Evolutionary conservation across 2,329 filamentous ascomycete genomes (phyloP), one percentile per base, ranked within the genome.

Genomic region (Aspergillus glaucus): DNA sequence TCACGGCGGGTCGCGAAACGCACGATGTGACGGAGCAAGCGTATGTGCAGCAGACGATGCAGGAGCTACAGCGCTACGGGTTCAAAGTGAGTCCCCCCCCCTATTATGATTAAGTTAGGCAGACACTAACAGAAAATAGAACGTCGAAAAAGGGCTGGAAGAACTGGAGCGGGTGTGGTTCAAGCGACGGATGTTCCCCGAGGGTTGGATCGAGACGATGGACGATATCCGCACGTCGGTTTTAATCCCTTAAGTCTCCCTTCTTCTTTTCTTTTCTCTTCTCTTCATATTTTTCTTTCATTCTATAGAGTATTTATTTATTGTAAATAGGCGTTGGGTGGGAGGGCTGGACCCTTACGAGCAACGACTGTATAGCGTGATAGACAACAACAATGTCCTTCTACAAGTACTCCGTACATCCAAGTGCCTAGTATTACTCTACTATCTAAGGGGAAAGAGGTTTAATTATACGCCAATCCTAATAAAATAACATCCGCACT

Each of bases 1-100:
- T 65, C 32, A 63, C 64, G 22, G 66, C 64, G 6, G 64, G 64
- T 2, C 62, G 64, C 19, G 65, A 68, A 44, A 61, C 60, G 1
- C 56, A 60, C 7, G 55, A 63, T 26, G 54, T 59, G 42, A 17
- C 26, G 1, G 60, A 67, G 47, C 64, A 66, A 44, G 57, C 59
- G 39, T 62, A 54, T 40, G 55, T 68, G 17, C 60, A 62, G 7
- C 53, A 64, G 37, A 67, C 60, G 7, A 63, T 65, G 62, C 48
- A 58, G 4, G 58, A 55, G 30, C 50, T 64, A 17, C 56, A 58
- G 32, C 55, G 56, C 12, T 65, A 60, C 46, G 62, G 62, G 6
- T 65, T 65, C 39, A 62, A 61, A 56, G 61, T 58, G 61, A 60
- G 56, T 59, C 53, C 42, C 51, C 42, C 51, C 36, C 5, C 24